Conservation (phyloP, 768 basidiomycete genomes). For the Psilocybe sp. region DNA sequence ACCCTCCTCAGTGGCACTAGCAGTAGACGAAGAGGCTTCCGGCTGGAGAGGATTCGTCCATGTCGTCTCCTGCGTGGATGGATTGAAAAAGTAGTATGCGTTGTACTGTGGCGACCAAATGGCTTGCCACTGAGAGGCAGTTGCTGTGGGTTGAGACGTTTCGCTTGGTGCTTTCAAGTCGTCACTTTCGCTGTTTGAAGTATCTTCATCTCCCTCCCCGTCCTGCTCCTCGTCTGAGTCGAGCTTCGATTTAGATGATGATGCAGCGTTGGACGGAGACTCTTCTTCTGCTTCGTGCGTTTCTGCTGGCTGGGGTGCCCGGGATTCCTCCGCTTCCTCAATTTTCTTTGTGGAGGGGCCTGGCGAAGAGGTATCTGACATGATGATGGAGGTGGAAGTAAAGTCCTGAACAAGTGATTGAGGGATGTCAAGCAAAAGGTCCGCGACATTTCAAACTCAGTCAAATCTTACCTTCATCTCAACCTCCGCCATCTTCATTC, state of each 20-base stretch:
- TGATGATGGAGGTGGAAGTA: too few species aligned
- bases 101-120: conserved; percentile 75
- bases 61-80: conserved; percentile 73
- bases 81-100: conserved; percentile 85
- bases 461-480: not conserved
- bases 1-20: conserved; percentile 16
- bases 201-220: conserved; percentile 1
- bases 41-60: conserved; percentile 75
- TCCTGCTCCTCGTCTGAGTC: not conserved
- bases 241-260: not conserved
- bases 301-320: not conserved
- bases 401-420: too few species aligned
- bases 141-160: conserved; percentile 1
- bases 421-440: not conserved
- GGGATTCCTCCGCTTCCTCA: not conserved
- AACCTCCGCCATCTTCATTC: not conserved
- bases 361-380: not conserved
- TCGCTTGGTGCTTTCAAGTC: not conserved
- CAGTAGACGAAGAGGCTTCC: conserved; percentile 18
- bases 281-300: not conserved
- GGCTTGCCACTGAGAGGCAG: conserved; percentile 64
- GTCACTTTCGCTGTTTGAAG: not conserved
- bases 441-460: not conserved
- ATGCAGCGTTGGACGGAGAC: not conserved
- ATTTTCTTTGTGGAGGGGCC: not conserved